Evolutionary conservation across 1,139 yeast genomes (phyloP).

Genomic region (Candida pseudocylindracea): DNA sequence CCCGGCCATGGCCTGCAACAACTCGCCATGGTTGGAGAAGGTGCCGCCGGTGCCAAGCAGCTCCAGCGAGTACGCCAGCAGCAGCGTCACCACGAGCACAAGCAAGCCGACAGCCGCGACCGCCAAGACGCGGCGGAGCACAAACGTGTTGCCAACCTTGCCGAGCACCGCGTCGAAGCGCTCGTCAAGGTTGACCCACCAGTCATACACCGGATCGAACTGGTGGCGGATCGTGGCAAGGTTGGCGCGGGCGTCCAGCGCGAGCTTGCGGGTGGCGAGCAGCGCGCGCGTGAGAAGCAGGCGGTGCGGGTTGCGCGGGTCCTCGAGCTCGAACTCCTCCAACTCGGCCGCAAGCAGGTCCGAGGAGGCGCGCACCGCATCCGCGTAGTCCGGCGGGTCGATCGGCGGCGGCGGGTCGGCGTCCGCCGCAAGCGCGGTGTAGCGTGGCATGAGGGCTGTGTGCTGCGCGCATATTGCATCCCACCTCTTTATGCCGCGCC

Average conservation of each 20-base stretch:
- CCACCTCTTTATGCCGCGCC: background rate
- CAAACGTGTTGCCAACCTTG: slow-evolving; percentile 65
- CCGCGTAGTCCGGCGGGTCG: too few relatives aligned
- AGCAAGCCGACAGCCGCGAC: slow-evolving; percentile 37
- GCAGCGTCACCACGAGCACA: slow-evolving; percentile 30
- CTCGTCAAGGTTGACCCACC: slow-evolving; percentile 19
- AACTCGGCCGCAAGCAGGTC: slow-evolving; percentile 2
- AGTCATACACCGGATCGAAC: slow-evolving; percentile 48
- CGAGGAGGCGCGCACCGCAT: too few relatives aligned
- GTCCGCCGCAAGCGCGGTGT: slow-evolving; percentile 1
- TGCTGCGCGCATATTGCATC: slow-evolving; percentile 1
- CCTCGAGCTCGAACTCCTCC: slow-evolving; percentile 22
- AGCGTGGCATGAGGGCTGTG: background rate
- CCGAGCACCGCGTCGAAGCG: slow-evolving; percentile 35
- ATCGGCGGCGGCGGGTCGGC: slow-evolving; percentile 2
- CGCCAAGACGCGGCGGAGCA: slow-evolving; percentile 55
- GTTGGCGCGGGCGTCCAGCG: slow-evolving; percentile 16
- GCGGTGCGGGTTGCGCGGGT: slow-evolving; percentile 7
- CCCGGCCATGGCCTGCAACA: slow-evolving; percentile 23
- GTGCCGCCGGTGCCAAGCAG: slow-evolving; percentile 20
- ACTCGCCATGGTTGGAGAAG: slow-evolving; percentile 28
- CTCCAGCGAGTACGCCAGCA: slow-evolving; percentile 26
- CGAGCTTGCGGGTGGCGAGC: slow-evolving; percentile 11
- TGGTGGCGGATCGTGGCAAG: slow-evolving; percentile 34
- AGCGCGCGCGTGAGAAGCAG: slow-evolving; percentile 10